Conservation (phyloP, 169 alveolate genomes). For the Eimeria necatrix region DNA sequence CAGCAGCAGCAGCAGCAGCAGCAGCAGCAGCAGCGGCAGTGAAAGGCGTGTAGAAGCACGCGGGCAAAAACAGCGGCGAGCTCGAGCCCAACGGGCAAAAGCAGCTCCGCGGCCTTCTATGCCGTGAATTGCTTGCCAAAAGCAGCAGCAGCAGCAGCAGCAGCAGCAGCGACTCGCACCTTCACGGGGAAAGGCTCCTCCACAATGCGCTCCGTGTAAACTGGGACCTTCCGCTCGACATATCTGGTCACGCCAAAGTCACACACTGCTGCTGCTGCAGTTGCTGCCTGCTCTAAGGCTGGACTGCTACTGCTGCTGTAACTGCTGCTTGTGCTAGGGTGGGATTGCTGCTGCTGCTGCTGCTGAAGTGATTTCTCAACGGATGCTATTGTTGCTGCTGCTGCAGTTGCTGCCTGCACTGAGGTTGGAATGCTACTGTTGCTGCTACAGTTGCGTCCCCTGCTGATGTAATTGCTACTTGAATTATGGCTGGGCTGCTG, state of each 20-base stretch:
- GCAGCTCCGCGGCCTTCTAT: neutral
- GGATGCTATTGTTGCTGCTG: neutral
- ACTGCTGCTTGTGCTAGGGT: neutral
- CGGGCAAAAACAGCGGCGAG: neutral
- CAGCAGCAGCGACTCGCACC: neutral
- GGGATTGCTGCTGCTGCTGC: neutral
- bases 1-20: neutral
- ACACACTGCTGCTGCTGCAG: neutral
- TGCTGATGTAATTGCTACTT: neutral
- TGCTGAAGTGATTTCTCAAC: neutral
- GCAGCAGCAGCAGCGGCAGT: neutral
- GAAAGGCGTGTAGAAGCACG: neutral
- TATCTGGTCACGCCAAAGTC: neutral
- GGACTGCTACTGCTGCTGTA: too few species aligned
- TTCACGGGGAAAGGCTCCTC: conserved; percentile 54
- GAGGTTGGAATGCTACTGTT: neutral
- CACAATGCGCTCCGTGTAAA: conserved; percentile 41
- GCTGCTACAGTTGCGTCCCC: neutral
- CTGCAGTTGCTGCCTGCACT: neutral
- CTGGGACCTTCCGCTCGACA: conserved; percentile 49
- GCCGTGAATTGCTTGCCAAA: neutral
- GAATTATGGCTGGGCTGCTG: neutral
- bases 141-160: neutral
- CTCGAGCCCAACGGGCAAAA: neutral
- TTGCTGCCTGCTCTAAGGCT: too few species aligned